Conservation (phyloP, 495 filamentous ascomycete genomes). For the Podospora tetraspora region DNA sequence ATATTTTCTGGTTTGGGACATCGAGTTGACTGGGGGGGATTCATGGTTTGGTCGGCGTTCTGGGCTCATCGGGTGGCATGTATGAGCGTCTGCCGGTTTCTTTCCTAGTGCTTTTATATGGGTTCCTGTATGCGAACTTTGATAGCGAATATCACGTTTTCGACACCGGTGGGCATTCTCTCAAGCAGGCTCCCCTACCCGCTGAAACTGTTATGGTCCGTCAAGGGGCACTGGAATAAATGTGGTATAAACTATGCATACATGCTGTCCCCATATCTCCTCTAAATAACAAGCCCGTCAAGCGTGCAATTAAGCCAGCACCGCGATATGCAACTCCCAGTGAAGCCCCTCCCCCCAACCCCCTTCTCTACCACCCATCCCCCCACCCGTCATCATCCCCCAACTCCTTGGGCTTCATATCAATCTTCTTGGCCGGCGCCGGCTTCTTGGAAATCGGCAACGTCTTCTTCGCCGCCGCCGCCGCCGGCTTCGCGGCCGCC, state of each 20-base stretch:
- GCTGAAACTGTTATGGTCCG: neutral
- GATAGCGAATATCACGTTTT: neutral
- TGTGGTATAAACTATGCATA: neutral
- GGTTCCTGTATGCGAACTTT: neutral
- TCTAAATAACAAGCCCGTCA: neutral
- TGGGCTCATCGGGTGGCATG: neutral
- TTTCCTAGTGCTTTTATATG: neutral
- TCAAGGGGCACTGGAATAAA: neutral
- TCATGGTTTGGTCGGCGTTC: neutral
- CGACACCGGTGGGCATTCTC: neutral
- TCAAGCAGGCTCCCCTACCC: neutral
- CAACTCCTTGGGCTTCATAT: slow-evolving; percentile 51
- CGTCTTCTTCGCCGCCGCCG: slow-evolving; percentile 12
- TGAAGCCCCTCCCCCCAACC: too few relatives aligned
- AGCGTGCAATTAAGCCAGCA: neutral
- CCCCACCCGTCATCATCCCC: slow-evolving; percentile 62
- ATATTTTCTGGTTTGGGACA: neutral
- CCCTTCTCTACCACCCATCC: slow-evolving; percentile 54
- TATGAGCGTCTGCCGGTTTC: neutral
- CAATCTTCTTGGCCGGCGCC: slow-evolving; percentile 42
- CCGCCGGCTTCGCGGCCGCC: slow-evolving; percentile 19
- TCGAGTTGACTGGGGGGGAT: neutral
- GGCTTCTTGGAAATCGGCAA: slow-evolving; percentile 8
- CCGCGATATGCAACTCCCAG: neutral
- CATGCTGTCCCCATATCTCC: neutral